A percentile compares a stretch with the other conserved stretches of the same genome.
phyloP scores from a whole-genome alignment of 2,329 filamentous ascomycete species.

The Byssoonygena ceratinophila region DNA sequence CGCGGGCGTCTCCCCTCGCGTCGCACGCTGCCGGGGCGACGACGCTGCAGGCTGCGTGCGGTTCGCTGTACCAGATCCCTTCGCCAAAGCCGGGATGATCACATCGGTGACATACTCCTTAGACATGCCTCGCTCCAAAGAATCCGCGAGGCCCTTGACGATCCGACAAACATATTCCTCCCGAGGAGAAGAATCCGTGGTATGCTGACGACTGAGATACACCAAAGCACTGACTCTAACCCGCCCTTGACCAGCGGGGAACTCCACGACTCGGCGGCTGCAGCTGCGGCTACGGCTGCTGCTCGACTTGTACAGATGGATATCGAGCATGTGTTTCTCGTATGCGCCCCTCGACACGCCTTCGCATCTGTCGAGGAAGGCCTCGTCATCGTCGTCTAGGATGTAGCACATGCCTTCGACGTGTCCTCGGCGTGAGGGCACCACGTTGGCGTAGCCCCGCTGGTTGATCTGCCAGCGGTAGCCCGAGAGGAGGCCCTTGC shows the following conservation, averaged over 20 bases:
- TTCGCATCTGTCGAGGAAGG: not conserved
- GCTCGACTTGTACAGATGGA: not conserved
- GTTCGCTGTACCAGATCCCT: too few species aligned
- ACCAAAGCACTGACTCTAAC: not conserved
- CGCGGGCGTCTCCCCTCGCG: too few species aligned
- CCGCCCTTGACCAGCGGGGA: not conserved
- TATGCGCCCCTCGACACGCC: not conserved
- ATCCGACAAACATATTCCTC: conserved; percentile 1
- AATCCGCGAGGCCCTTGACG: not conserved
- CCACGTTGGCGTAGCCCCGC: conserved; percentile 6
- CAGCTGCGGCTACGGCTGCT: too few species aligned
- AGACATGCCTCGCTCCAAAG: not conserved
- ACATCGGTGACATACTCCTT: not conserved
- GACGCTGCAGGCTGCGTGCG: too few species aligned
- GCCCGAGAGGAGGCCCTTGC: not conserved
- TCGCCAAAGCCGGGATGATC: not conserved
- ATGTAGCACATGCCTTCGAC: conserved; percentile 6
- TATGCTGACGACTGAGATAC: not conserved
- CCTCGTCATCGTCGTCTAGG: not conserved
- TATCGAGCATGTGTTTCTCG: conserved; percentile 1
- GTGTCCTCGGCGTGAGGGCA: not conserved
- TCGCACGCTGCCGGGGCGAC: too few species aligned
- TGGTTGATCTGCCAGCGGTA: conserved; percentile 6
- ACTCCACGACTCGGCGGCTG: too few species aligned
- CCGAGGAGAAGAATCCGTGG: not conserved